Percentiles rank a stretch among this genome's conserved stretches.
phyloP scores from a whole-genome alignment of 352 stramenopile genomes.

The Phytophthora cactorum region DNA sequence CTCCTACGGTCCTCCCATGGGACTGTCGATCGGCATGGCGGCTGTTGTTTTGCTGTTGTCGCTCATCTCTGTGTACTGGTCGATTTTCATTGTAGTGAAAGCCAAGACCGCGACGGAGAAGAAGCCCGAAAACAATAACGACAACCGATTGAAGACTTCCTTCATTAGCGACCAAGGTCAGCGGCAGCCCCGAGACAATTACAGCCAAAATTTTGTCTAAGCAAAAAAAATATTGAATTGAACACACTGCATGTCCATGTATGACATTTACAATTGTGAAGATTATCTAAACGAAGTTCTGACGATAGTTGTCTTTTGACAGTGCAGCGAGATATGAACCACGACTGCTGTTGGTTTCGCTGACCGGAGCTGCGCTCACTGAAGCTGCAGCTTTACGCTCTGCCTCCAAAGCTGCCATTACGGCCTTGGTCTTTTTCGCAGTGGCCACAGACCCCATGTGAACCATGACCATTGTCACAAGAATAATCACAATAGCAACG shows the following conservation, averaged over 20 bases:
- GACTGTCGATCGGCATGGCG: conserved; percentile 38
- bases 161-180: no score
- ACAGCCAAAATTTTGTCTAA: no score
- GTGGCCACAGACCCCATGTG: no score
- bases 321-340: conserved; percentile 5
- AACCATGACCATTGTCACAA: no score
- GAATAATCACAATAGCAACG: conserved; percentile 20
- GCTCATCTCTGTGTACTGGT: conserved; percentile 36
- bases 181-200: conserved; percentile 41
- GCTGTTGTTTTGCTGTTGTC: conserved; percentile 36
- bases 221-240: no score
- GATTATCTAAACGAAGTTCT: conserved; percentile 52
- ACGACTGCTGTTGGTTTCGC: conserved; percentile 12
- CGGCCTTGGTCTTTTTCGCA: conserved; percentile 7
- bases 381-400: conserved; percentile 21
- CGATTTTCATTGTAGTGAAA: neutral
- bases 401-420: conserved; percentile 23
- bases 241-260: no score
- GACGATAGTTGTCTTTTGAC: conserved; percentile 47
- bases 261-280: no score
- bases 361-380: no score
- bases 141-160: no score
- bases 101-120: conserved; percentile 27
- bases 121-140: conserved; percentile 4
- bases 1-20: conserved; percentile 49